Base-by-base conservation (phyloP, 305 asterid genomes). In the Solanum hybrid region DNA sequence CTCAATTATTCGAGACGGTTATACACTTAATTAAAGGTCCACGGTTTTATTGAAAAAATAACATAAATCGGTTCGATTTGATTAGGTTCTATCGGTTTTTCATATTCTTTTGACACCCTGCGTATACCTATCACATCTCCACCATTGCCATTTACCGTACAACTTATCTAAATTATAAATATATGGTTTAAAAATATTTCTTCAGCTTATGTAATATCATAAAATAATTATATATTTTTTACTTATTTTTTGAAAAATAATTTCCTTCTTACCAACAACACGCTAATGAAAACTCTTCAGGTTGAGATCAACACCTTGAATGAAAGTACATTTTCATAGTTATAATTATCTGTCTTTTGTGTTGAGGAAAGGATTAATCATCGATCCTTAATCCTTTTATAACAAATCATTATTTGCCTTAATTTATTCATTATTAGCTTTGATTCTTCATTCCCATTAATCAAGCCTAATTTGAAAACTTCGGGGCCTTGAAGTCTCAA, bases 401-500 rank as follows among this genome's bases (percentile, higher is more conserved):
- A 20, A 20, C 11, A 61, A 61, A 7, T 61, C 70, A 57, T 3
- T 45, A 5, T 14, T 45, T 45, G 22, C 65, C 65, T 45, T 45
- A 45, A 45, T 45, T 45, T 45, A 45, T 45, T 45, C 22, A 45
- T 45, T 57, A 7, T 57, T 57, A 20, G 26, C 5, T 7, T 61
- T 7, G 11, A 61, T 24, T 20, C 72, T 61, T 20, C 72, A 20
- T 61, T 61, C 1, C 11, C 26, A 7, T 61, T 20, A 61, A 20
- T 61, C 5, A 7, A 61, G 26, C 11, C 26, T 20, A 1, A 61
- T 3, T 61, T 20, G 5, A 61, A 61, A 61, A 61, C 11, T 3
- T 20, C 2, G 0, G 11, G 2, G 0, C 0, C n/a, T 61, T 61
- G 0, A 7, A 20, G 5, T 61, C 26, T 61, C 72, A 61, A 61